phyloP scores from a whole-genome alignment of 2,329 filamentous ascomycete species.

The Epichloe bromicola region DNA sequence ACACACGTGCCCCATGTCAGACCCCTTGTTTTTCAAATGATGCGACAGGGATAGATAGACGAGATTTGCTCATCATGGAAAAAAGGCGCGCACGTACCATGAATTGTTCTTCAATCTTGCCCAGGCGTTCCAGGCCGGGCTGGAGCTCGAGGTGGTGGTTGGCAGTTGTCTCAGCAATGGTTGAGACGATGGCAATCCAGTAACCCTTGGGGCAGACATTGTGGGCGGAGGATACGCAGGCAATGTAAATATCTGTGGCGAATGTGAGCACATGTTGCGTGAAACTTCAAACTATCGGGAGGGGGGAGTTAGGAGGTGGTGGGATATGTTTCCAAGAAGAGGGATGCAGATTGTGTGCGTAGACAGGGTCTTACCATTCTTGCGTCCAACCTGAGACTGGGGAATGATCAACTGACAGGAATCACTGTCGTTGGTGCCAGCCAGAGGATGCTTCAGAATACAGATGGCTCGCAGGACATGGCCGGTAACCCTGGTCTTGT shows the following conservation, averaged over 20 bases:
- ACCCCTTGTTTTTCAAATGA: neutral
- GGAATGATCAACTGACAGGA: conserved; percentile 94
- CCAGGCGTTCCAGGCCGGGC: conserved; percentile 82
- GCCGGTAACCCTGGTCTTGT: conserved; percentile 75
- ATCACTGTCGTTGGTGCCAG: conserved; percentile 78
- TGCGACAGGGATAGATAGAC: neutral
- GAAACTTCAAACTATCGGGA: too few relatives aligned
- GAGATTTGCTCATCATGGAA: neutral
- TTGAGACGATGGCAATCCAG: conserved; percentile 97
- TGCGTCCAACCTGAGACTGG: conserved; percentile 90
- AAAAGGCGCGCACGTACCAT: conserved; percentile 43
- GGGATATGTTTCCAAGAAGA: neutral
- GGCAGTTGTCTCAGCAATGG: conserved; percentile 78
- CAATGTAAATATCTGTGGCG: conserved; percentile 77
- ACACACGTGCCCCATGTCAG: neutral
- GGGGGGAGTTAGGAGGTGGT: too few relatives aligned
- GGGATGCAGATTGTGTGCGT: neutral
- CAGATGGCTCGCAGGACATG: conserved; percentile 95
- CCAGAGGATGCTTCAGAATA: conserved; percentile 88
- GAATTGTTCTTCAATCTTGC: conserved; percentile 92
- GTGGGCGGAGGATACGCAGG: conserved; percentile 87
- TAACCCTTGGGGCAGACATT: conserved; percentile 98
- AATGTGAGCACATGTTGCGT: neutral
- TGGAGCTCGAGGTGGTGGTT: conserved; percentile 96
- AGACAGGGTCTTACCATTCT: conserved; percentile 57